A percentile compares a stretch with the other conserved stretches of the same genome.
These are phyloP conservation scores for Phaeosphaeriaceae sp. DNA, from an alignment of 2,329 filamentous ascomycete genomes.

Conservation along the genomic window DNA sequence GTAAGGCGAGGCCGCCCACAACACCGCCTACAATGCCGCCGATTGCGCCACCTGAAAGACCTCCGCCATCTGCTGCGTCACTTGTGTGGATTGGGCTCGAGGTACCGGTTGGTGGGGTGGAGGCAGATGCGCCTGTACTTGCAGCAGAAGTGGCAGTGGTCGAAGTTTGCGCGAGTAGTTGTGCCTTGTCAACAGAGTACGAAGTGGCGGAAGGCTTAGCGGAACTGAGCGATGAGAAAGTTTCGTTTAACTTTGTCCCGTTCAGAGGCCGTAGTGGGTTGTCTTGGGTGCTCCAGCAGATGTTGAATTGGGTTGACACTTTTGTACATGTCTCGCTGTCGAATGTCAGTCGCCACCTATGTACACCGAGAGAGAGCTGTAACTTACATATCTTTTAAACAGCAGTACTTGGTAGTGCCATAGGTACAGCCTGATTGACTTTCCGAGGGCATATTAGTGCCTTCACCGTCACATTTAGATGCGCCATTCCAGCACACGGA, in stretches of 20 bases:
- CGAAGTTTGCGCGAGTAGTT: constrained; percentile 7
- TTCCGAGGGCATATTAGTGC: background rate
- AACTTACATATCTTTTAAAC: constrained; percentile 1
- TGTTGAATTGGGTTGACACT: constrained; percentile 28
- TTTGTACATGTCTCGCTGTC: constrained; percentile 13
- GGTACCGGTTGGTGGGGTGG: background rate
- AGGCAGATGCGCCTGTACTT: constrained; percentile 1
- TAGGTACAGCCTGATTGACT: constrained; percentile 1
- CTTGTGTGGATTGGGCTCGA: background rate
- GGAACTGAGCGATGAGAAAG: constrained; percentile 24
- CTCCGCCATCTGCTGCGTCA: background rate
- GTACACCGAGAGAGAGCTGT: background rate
- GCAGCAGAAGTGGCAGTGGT: constrained; percentile 1
- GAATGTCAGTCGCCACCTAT: constrained; percentile 5
- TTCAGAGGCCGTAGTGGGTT: constrained; percentile 21
- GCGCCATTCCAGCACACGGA: constrained; percentile 23
- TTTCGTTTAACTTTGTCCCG: constrained; percentile 17
- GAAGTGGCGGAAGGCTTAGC: constrained; percentile 16
- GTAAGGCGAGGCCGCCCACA: constrained; percentile 20
- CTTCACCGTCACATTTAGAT: constrained; percentile 9
- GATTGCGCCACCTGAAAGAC: constrained; percentile 24
- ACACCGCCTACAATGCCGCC: constrained; percentile 29
- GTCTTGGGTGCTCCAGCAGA: constrained; percentile 27
- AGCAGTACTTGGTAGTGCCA: constrained; percentile 5
- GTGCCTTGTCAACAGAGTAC: constrained; percentile 12